Percentiles rank a stretch among this genome's conserved stretches.
Conservation (phyloP, 306 rosid species). For the Vigna mungo region DNA sequence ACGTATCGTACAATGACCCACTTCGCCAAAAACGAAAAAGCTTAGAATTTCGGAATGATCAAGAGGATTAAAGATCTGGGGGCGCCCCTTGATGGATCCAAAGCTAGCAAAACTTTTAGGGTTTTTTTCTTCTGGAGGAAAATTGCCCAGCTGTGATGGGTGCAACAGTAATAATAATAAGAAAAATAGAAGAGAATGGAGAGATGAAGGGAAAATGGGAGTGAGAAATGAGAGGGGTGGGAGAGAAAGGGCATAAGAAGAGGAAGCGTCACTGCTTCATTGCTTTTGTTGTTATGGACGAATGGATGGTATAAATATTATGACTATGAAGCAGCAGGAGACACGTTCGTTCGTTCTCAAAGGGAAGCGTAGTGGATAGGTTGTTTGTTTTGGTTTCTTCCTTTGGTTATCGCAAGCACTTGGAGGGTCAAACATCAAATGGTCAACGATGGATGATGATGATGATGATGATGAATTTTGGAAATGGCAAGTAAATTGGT, state of each 20-base stretch:
- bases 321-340: neutral
- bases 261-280: conserved; percentile 52
- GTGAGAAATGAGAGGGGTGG: conserved; percentile 27
- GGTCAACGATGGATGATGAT: conserved; percentile 1
- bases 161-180: neutral
- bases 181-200: neutral
- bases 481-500: neutral
- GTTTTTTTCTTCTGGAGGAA: neutral
- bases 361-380: conserved; percentile 26
- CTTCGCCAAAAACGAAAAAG: conserved; percentile 17
- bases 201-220: conserved; percentile 1
- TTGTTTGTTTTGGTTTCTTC: conserved; percentile 8
- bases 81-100: conserved; percentile 43
- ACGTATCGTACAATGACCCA: conserved; percentile 49
- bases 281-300: conserved; percentile 35
- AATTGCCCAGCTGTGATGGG: conserved; percentile 9
- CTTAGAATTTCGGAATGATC: conserved; percentile 30
- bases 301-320: conserved; percentile 14
- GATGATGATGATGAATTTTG: neutral
- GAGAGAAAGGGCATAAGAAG: conserved; percentile 47
- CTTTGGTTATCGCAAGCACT: neutral
- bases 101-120: neutral
- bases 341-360: neutral
- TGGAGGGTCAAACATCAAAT: conserved; percentile 1
- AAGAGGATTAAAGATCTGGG: conserved; percentile 47